Evolutionary conservation across 2,329 filamentous ascomycete genomes (phyloP).

Genomic region (Fusarium sp.): DNA sequence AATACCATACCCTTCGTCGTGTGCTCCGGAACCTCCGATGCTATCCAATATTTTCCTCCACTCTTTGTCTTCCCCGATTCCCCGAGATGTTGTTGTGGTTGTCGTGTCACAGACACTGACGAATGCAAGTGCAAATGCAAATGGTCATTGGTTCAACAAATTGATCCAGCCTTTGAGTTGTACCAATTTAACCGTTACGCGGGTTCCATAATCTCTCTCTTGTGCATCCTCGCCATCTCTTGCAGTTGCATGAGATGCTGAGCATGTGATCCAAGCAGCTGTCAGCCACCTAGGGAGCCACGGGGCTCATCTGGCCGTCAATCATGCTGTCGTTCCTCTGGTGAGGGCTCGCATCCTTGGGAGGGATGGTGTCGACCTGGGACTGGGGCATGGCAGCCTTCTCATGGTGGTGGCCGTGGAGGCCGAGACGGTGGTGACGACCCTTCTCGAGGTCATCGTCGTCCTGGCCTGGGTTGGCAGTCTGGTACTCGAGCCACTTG

Average conservation of each 20-base stretch:
- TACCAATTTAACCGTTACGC: conserved; percentile 2
- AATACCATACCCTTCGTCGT: background rate
- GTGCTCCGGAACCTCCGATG: background rate
- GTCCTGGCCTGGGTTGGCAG: conserved; percentile 63
- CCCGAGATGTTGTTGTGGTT: background rate
- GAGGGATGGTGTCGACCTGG: conserved; percentile 34
- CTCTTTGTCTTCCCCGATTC: background rate
- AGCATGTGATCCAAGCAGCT: conserved; percentile 4
- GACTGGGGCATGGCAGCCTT: conserved; percentile 21
- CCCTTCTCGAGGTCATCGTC: conserved; percentile 46
- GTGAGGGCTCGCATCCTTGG: conserved; percentile 22
- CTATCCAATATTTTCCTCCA: background rate
- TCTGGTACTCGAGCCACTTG: conserved; percentile 64
- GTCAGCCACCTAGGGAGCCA: conserved; percentile 3
- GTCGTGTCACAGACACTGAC: conserved; percentile 26
- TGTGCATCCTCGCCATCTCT: conserved; percentile 10
- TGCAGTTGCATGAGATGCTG: conserved; percentile 8
- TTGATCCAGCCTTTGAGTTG: conserved; percentile 21
- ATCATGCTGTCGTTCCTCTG: conserved; percentile 39
- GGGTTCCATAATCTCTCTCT: conserved; percentile 3
- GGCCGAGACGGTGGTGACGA: conserved; percentile 11
- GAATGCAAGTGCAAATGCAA: conserved; percentile 13
- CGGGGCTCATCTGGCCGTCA: conserved; percentile 31
- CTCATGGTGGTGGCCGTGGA: background rate
- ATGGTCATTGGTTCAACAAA: conserved; percentile 9